Evolutionary conservation across 352 stramenopile genomes (phyloP).

Genomic region (Phytophthora podocarpi): DNA sequence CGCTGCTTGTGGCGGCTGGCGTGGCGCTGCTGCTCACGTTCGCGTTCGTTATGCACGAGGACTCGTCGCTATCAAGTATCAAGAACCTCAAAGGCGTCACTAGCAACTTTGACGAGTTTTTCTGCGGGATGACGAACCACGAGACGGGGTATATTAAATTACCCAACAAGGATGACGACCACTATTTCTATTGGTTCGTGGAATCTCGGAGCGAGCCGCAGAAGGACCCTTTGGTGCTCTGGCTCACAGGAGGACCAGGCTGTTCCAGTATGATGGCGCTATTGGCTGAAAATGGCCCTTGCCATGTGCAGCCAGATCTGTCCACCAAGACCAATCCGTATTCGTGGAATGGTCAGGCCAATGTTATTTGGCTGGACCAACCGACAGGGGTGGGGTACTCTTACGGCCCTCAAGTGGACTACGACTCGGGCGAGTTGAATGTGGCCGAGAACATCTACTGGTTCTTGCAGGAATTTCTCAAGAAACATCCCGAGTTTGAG

Average conservation of each 20-base stretch:
- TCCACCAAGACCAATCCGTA: constrained; percentile 54
- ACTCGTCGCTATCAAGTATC: constrained; percentile 22
- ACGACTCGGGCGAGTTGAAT: constrained; percentile 53
- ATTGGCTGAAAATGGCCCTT: constrained; percentile 72
- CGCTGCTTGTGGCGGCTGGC: constrained; percentile 32
- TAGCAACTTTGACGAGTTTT: constrained; percentile 32
- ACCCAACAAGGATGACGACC: constrained; percentile 51
- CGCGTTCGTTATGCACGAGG: constrained; percentile 33
- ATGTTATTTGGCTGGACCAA: constrained; percentile 81
- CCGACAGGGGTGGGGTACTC: constrained; percentile 70
- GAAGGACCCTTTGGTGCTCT: constrained; percentile 64
- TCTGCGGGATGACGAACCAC: constrained; percentile 46
- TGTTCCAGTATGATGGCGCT: constrained; percentile 65
- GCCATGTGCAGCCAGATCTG: constrained; percentile 48
- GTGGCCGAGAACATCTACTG: constrained; percentile 73
- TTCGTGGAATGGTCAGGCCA: constrained; percentile 69
- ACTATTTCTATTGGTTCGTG: constrained; percentile 80
- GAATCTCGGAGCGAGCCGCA: constrained; percentile 41
- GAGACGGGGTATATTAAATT: constrained; percentile 62
- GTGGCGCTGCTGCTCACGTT: constrained; percentile 43
- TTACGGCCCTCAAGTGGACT: constrained; percentile 47
- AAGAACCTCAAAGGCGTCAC: constrained; percentile 29
- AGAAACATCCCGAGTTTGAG: constrained; percentile 50
- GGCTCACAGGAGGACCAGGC: constrained; percentile 68
- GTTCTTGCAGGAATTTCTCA: constrained; percentile 76